Evolutionary conservation across 2,329 filamentous ascomycete species (phyloP).

Genomic region (Fusarium sp.): DNA sequence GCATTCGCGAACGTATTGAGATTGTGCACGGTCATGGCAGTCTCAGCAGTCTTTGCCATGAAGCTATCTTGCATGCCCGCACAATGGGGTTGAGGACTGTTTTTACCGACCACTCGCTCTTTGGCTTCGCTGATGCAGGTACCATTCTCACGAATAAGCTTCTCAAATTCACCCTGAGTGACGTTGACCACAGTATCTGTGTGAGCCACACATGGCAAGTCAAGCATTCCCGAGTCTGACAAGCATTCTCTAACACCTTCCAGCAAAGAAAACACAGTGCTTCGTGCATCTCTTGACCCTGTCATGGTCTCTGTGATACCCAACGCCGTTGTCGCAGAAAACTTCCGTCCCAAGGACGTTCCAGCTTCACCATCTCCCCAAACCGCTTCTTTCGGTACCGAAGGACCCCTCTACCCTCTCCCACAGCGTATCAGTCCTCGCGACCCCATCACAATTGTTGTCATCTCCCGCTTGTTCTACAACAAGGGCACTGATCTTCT

Average conservation of each 20-base stretch:
- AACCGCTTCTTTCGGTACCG: conserved; percentile 55
- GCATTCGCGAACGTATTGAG: conserved; percentile 93
- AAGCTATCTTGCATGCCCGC: conserved; percentile 92
- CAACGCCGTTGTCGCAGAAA: conserved; percentile 96
- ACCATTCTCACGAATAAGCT: conserved; percentile 98
- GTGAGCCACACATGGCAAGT: conserved; percentile 95
- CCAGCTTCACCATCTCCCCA: conserved; percentile 52
- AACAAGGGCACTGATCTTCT: conserved; percentile 98
- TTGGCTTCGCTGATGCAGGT: conserved; percentile 95
- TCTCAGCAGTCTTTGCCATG: conserved; percentile 91
- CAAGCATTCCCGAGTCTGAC: background rate
- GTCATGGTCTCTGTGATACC: conserved; percentile 98
- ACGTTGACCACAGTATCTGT: conserved; percentile 98
- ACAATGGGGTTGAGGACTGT: conserved; percentile 97
- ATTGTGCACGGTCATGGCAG: conserved; percentile 99
- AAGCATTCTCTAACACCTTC: conserved; percentile 32
- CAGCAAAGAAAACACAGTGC: conserved; percentile 97
- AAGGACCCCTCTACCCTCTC: conserved; percentile 56
- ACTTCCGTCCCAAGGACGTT: conserved; percentile 79
- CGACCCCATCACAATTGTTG: conserved; percentile 94
- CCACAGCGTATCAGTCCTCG: conserved; percentile 80
- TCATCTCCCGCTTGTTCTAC: conserved; percentile 97
- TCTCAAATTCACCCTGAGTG: conserved; percentile 93
- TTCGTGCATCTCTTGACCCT: conserved; percentile 93
- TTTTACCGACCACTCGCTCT: conserved; percentile 97